Evolutionary conservation across 139 green algal species (phyloP).

Genomic region (Picochlorum sp.): DNA sequence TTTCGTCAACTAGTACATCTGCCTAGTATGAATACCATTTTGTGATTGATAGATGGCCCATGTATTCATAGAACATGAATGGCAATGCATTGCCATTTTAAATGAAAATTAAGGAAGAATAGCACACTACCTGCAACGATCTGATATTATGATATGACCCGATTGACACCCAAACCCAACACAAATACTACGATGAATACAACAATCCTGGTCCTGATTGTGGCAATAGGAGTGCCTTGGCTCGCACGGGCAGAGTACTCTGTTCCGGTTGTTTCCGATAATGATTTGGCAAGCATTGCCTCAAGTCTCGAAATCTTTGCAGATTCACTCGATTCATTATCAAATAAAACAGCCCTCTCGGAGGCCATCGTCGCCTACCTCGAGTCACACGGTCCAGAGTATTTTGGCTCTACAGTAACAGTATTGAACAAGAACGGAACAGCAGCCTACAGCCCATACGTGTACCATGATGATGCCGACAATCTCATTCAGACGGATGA

Average conservation of each 20-base stretch:
- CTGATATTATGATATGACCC: no score
- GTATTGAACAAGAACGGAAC: neutral
- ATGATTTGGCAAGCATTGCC: neutral
- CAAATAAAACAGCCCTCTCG: neutral
- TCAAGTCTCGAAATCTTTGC: neutral
- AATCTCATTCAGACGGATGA: neutral
- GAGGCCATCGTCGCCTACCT: neutral
- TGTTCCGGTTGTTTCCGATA: neutral
- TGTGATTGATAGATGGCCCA: no score
- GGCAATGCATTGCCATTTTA: no score
- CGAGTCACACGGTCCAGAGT: neutral
- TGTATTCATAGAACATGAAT: no score
- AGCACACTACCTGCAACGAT: no score
- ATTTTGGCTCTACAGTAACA: neutral
- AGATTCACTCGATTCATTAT: neutral
- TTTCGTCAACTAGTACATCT: no score
- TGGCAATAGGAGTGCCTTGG: slow-evolving; percentile 2
- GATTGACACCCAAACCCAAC: neutral
- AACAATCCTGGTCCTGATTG: slow-evolving; percentile 4
- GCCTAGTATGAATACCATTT: no score
- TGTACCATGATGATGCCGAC: neutral
- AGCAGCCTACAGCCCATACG: neutral
- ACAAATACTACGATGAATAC: neutral
- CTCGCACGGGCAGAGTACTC: slow-evolving; percentile 2
- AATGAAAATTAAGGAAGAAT: no score